Evolutionary conservation across 2,329 filamentous ascomycete species (phyloP).

Genomic region (Pseudocercospora cruenta): DNA sequence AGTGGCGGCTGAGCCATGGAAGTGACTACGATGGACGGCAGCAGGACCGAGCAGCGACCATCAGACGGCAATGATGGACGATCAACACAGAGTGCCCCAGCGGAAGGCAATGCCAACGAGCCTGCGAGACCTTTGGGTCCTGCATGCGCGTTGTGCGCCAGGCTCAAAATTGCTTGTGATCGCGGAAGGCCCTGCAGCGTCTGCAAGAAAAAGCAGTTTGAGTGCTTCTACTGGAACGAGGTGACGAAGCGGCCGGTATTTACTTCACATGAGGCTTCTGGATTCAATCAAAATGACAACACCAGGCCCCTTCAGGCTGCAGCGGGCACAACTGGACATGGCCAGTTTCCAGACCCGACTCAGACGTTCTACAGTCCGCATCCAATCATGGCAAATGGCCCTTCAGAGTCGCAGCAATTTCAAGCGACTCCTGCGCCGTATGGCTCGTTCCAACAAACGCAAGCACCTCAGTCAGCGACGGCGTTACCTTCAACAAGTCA

Average conservation of each 20-base stretch:
- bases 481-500: background rate
- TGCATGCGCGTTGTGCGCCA: background rate
- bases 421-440: too few relatives aligned
- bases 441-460: slow-evolving; percentile 8
- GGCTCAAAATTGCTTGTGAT: background rate
- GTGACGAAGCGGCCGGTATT: background rate
- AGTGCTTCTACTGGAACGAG: slow-evolving; percentile 7
- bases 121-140: background rate
- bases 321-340: background rate
- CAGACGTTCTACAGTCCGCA: background rate
- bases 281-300: background rate
- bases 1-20: slow-evolving; percentile 2
- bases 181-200: background rate
- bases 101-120: background rate
- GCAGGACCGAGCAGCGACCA: background rate
- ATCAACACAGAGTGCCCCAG: background rate
- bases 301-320: background rate
- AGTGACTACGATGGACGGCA: background rate
- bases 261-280: background rate
- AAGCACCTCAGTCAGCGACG: background rate
- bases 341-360: background rate
- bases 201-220: background rate
- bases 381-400: background rate
- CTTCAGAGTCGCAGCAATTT: background rate
- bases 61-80: background rate